Base-by-base conservation (phyloP, 805 yeast genomes). In the Kazachstania psychrophila region DNA sequence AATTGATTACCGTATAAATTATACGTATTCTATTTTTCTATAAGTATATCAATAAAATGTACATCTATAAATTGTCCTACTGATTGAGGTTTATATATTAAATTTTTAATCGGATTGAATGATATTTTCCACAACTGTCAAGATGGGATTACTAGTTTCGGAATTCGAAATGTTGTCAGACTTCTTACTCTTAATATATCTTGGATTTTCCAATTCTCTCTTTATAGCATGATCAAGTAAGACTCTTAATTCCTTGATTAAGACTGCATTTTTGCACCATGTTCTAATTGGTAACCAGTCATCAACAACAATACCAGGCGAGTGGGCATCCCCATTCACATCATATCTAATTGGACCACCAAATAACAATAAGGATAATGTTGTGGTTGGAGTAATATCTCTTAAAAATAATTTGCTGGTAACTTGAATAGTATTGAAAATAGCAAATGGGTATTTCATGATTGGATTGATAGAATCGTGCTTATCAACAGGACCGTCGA, bases 251-350 rank as follows among this genome's bases (percentile, higher is more conserved):
- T 79, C 75, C 40, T 83, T 81, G 22, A 88, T 70, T 32, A 89
- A 62, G 2, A 89, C 95, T 1, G 88, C 97, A 49, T 88, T 85
- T 46, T 92, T 83, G 45, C 95, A 81, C 96, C 96, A 89, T 1
- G 96, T 85, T 43, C 84, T 69, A 10, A 89, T 69, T 0, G 96
- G 94, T 23, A 85, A 60, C 96, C 97, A 88, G n/a, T 70, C 70
- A 47, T 85, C 95, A 38, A 89, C 62, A 7, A 86, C 76, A 24
- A 92, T 73, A 16, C 96, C 96, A 0, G 95, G 94, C 0, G 87
- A 72, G 4, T 77, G 69, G 28, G 64, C 68, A 1, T 71, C 63
- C 0, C 68, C 56, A n/a, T 51, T 41, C 9, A 63, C 45, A 47
- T 81, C 84, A 52, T 77, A 80, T 27, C 66, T 58, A 14, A 82